A percentile compares a stretch with the other conserved stretches of the same genome.
Evolutionary conservation across 192 early-diverging fungal genomes (phyloP).

Genomic region (Mortierella claussenii): DNA sequence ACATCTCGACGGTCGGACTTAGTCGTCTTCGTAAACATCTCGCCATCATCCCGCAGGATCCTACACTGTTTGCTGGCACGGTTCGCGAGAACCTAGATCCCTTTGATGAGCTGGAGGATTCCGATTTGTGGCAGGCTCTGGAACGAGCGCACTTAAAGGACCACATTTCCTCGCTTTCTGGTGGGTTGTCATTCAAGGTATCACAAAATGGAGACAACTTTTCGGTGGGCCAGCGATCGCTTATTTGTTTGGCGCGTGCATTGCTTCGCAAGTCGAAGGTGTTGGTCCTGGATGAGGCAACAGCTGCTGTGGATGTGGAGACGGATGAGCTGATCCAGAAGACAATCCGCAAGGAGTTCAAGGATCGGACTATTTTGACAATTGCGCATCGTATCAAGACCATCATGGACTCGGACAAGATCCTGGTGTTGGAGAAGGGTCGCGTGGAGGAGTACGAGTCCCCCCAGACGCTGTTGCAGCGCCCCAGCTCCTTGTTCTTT

Average conservation of each 20-base stretch:
- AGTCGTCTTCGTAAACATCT: conserved; percentile 7
- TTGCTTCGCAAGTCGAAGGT: conserved; percentile 68
- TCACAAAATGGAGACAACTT: conserved; percentile 85
- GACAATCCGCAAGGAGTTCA: conserved; percentile 83
- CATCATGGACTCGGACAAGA: conserved; percentile 86
- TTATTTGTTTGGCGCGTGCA: conserved; percentile 76
- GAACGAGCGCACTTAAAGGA: conserved; percentile 75
- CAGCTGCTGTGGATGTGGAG: conserved; percentile 79
- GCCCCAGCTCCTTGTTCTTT: conserved; percentile 49
- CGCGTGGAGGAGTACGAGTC: conserved; percentile 71
- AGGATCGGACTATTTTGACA: conserved; percentile 81
- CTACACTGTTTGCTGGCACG: conserved; percentile 11
- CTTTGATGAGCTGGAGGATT: conserved; percentile 17
- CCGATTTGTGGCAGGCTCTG: conserved; percentile 63
- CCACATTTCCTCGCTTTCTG: conserved; percentile 66
- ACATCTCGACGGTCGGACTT: conserved; percentile 22
- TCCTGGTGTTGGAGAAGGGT: conserved; percentile 70
- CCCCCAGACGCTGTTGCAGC: conserved; percentile 59
- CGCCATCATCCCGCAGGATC: conserved; percentile 21
- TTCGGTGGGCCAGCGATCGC: conserved; percentile 81
- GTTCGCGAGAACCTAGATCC: conserved; percentile 18
- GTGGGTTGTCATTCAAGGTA: conserved; percentile 75
- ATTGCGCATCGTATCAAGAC: conserved; percentile 93
- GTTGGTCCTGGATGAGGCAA: conserved; percentile 59
- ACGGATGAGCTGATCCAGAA: conserved; percentile 89